Evolutionary conservation across 345 rosid species (phyloP), one percentile per base, ranked within the genome.

Genomic region (Eucalyptus polyanthemos): DNA sequence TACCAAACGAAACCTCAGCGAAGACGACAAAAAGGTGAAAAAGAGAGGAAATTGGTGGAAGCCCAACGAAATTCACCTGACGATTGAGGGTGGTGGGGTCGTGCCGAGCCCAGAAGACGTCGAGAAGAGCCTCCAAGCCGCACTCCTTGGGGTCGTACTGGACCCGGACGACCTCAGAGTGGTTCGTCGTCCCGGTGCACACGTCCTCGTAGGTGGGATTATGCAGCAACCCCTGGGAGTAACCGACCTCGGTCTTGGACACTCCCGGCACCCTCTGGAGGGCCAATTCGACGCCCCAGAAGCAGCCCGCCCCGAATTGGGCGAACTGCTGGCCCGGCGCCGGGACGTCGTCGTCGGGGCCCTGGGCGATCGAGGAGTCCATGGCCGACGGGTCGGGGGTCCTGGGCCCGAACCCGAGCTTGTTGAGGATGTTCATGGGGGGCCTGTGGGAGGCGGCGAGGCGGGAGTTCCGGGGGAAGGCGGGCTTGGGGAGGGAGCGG

Each of bases 271-370:
- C 95, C 54, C 99, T 96, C 95, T 98, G 99, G 90, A 94, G 95
- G 72, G 94, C 96, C 89, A 98, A 91, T 54, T 98, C 99, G 3
- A 96, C 96, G 2, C 99, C 99, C 99, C 99, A 97, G 92, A 97
- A 97, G 88, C 99, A 97, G 4, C 99, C 99, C 1, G 99, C 99
- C 5, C 98, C 99, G 88, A 98, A 95, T 89, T 98, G 98, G 14
- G 95, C 94, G 89, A 97, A 97, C 67, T 90, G 93, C 92, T 95
- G 97, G 19, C 98, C 99, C 2, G 98, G 94, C 13, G 95, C 92
- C 5, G 99, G 99, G 5, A 91, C 42, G 83, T 95, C 98, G 31
- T 94, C 95, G 88, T 98, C 99, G 6, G 95, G 93, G 25, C 95
- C 95, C 87, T 94, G 99, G 40, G 96, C 92, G 92, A 95, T 92